Evolutionary conservation across 257 asterid genomes (phyloP).

Genomic region (Solanum etuberosum): DNA sequence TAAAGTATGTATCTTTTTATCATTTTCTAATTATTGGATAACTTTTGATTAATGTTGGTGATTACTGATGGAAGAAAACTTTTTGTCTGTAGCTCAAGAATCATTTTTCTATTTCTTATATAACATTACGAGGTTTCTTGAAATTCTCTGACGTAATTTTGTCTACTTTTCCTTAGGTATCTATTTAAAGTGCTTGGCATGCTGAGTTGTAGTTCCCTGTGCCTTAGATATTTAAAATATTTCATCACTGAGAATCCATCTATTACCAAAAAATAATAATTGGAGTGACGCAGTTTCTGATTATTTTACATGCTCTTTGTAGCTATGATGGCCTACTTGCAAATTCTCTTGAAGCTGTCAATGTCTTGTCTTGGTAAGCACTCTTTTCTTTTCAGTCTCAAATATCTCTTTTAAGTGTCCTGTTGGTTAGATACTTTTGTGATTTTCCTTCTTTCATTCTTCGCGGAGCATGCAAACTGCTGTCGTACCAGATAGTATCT

Average conservation of each 20-base stretch:
- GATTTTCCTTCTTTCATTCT: neutral
- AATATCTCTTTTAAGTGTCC: neutral
- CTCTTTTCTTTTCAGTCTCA: neutral
- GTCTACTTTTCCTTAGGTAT: neutral
- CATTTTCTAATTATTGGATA: neutral
- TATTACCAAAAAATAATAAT: neutral
- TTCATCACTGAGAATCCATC: neutral
- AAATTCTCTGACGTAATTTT: neutral
- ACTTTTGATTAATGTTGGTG: neutral
- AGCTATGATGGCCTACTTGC: constrained; percentile 83
- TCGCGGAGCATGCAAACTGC: neutral
- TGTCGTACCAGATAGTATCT: neutral
- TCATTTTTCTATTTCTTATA: neutral
- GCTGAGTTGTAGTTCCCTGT: neutral
- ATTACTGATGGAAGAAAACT: neutral
- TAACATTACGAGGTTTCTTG: neutral
- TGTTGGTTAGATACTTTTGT: neutral
- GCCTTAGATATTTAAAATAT: neutral
- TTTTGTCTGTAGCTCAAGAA: neutral
- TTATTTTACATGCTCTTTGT: constrained; percentile 15
- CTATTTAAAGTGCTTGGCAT: neutral
- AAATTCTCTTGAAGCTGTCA: constrained; percentile 67
- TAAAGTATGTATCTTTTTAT: constrained; percentile 46
- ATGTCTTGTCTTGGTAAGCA: constrained; percentile 52
- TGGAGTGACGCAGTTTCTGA: neutral